phyloP scores from a whole-genome alignment of 176 grass and related monocot species.

The Alopecurus myosuroides region DNA sequence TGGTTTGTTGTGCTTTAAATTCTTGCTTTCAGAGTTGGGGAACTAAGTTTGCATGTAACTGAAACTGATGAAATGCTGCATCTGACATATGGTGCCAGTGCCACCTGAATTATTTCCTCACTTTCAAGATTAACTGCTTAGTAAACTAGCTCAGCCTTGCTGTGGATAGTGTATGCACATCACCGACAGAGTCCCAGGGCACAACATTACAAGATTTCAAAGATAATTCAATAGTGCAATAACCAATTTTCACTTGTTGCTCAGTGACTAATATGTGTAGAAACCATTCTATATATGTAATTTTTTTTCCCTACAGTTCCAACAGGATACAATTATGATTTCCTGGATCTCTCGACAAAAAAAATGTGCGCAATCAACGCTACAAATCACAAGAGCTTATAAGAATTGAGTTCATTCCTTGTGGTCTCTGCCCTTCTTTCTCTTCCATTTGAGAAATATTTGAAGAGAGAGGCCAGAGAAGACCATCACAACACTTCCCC shows the following conservation, averaged over 20 bases:
- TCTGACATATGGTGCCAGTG: too few species aligned
- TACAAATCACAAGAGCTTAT: background rate
- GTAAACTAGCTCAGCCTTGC: too few species aligned
- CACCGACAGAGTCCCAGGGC: too few species aligned
- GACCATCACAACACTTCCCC: slow-evolving; percentile 69
- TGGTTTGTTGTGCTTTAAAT: too few species aligned
- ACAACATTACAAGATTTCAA: background rate
- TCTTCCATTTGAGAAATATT: slow-evolving; percentile 85
- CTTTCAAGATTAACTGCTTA: too few species aligned
- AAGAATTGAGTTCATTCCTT: slow-evolving; percentile 32
- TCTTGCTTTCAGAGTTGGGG: too few species aligned
- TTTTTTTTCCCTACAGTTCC: slow-evolving; percentile 10
- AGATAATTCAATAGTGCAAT: background rate
- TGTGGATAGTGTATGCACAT: too few species aligned
- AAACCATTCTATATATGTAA: background rate
- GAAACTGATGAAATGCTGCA: too few species aligned
- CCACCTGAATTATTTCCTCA: too few species aligned
- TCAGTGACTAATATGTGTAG: background rate
- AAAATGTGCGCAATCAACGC: slow-evolving; percentile 16
- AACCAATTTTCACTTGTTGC: background rate
- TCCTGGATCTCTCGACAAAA: slow-evolving; percentile 6
- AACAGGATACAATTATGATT: slow-evolving; percentile 11
- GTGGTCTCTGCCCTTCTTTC: slow-evolving; percentile 54
- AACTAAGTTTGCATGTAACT: too few species aligned
- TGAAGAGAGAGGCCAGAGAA: slow-evolving; percentile 66